These are phyloP conservation scores for Trypanosoma congolense DNA, from an alignment of 208 protist genomes.

Conservation along the genomic window DNA sequence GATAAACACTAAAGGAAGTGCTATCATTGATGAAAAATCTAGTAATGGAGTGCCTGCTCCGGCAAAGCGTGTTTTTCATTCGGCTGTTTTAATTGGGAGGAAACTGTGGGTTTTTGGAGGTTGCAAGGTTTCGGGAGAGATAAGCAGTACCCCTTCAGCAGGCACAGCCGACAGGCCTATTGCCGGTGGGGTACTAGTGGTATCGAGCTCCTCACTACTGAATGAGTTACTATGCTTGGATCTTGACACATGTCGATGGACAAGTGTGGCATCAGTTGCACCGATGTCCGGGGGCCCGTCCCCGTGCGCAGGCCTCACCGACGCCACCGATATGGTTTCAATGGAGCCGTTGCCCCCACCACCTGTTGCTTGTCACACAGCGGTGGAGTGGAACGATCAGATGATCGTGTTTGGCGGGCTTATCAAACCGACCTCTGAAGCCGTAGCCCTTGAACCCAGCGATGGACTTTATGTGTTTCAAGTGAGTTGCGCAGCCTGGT, in stretches of 20 bases:
- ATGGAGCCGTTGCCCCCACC: slow-evolving; percentile 11
- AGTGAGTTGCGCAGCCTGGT: slow-evolving; percentile 30
- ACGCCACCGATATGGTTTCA: slow-evolving; percentile 1
- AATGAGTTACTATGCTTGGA: slow-evolving; percentile 14
- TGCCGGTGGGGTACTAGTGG: neutral
- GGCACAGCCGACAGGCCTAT: neutral
- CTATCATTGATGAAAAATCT: neutral
- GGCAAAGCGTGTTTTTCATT: slow-evolving; percentile 19
- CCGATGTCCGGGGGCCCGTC: neutral
- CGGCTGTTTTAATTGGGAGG: slow-evolving; percentile 19
- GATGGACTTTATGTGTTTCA: slow-evolving; percentile 41
- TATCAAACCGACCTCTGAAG: neutral
- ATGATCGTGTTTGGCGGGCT: slow-evolving; percentile 54
- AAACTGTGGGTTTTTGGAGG: slow-evolving; percentile 30
- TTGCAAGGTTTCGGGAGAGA: slow-evolving; percentile 6
- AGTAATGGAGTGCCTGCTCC: neutral
- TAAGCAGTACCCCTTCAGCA: neutral
- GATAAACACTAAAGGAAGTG: neutral
- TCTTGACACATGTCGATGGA: slow-evolving; percentile 15
- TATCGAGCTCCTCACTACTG: neutral
- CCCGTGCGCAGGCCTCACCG: neutral
- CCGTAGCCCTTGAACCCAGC: slow-evolving; percentile 17
- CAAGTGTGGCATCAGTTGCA: slow-evolving; percentile 3
- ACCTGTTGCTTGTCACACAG: slow-evolving; percentile 45
- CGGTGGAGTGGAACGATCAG: slow-evolving; percentile 26